These are phyloP conservation scores for Aspergillus fumigatus DNA, from an alignment of 2,329 filamentous ascomycete genomes.

Conservation along the genomic window DNA sequence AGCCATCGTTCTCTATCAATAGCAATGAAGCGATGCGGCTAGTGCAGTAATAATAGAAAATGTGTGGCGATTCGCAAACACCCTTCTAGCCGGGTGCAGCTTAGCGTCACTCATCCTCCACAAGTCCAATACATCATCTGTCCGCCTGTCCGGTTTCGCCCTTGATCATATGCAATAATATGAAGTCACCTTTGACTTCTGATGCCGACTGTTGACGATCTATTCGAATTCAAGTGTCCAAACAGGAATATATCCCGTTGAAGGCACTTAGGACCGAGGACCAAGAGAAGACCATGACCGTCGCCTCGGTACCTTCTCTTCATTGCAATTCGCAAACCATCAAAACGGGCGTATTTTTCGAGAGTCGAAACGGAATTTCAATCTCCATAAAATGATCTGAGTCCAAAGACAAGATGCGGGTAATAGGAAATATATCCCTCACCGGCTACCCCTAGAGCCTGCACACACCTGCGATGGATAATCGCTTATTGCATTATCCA, in stretches of 20 bases:
- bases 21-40: background rate
- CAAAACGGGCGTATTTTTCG: background rate
- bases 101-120: background rate
- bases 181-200: background rate
- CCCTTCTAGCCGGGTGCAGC: background rate
- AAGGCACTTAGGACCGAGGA: background rate
- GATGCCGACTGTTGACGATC: background rate
- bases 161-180: background rate
- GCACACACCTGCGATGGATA: background rate
- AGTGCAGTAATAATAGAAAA: background rate
- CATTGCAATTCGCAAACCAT: background rate
- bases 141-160: background rate
- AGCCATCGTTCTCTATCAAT: background rate
- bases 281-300: background rate
- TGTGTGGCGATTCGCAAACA: background rate
- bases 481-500: background rate
- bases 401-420: background rate
- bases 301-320: background rate
- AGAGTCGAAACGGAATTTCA: background rate
- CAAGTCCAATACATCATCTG: background rate
- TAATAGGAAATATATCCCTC: background rate
- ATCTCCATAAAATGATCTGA: background rate
- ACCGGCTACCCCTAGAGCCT: background rate
- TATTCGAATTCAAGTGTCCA: background rate
- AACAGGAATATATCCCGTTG: background rate